Evolutionary conservation across 805 yeast species (phyloP).

Genomic region (Lipomyces yamadae): DNA sequence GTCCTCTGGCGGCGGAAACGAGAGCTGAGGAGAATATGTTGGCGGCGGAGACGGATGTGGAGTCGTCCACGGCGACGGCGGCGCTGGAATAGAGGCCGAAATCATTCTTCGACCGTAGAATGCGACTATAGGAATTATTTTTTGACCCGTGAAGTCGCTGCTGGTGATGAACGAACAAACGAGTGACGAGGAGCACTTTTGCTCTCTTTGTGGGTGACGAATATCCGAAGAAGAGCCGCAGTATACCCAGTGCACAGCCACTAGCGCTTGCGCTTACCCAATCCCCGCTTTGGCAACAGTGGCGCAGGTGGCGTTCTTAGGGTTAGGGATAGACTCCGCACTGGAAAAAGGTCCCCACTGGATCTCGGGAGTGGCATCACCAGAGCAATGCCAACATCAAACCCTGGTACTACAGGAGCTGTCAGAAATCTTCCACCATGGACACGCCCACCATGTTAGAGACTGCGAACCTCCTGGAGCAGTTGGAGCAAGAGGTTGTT

Average conservation of each 20-base stretch:
- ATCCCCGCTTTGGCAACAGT: neutral
- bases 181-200: neutral
- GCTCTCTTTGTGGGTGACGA: neutral
- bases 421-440: neutral
- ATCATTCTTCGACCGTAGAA: neutral
- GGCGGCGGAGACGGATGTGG: slow-evolving; percentile 30
- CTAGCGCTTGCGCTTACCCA: neutral
- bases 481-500: neutral
- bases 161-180: neutral
- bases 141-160: too few species aligned
- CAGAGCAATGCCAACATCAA: neutral
- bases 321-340: neutral
- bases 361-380: neutral
- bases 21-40: slow-evolving; percentile 7
- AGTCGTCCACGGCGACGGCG: slow-evolving; percentile 34
- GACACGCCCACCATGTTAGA: neutral
- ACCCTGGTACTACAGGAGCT: neutral
- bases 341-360: too few species aligned
- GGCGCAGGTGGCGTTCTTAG: neutral
- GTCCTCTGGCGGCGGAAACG: slow-evolving; percentile 27
- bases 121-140: neutral
- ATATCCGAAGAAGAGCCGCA: neutral
- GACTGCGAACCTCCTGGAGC: neutral
- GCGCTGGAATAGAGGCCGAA: neutral
- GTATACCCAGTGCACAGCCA: neutral